A percentile compares a stretch with the other conserved stretches of the same genome.
Evolutionary conservation across 139 green algal species (phyloP).

Genomic region (Micractinium conductrix): DNA sequence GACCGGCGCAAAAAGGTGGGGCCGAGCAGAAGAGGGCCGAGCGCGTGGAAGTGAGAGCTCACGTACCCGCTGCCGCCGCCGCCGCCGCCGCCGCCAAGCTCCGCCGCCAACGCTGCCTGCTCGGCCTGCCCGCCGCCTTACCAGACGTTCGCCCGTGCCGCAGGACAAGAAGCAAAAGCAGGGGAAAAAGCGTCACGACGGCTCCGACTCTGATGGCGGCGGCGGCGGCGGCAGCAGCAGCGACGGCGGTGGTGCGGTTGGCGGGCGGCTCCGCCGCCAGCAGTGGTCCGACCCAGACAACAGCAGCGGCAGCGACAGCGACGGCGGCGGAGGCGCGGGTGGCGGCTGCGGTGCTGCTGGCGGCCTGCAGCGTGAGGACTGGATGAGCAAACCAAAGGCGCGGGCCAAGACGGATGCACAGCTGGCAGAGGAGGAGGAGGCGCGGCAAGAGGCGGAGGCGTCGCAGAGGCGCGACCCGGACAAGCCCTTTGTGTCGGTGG

Average conservation of each 20-base stretch:
- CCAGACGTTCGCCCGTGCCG: no score
- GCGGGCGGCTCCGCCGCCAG: background rate
- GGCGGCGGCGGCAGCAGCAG: conserved; percentile 18
- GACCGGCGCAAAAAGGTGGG: conserved; percentile 51
- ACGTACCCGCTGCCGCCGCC: background rate
- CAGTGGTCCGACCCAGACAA: conserved; percentile 7
- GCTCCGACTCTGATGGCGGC: conserved; percentile 8
- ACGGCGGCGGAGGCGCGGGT: background rate
- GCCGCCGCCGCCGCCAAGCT: background rate
- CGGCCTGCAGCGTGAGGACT: conserved; percentile 62
- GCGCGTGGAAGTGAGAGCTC: background rate
- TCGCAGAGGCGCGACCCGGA: conserved; percentile 18
- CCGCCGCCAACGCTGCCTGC: background rate
- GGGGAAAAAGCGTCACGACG: background rate
- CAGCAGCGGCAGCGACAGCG: conserved; percentile 15
- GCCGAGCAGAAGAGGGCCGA: background rate
- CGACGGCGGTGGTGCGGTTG: background rate
- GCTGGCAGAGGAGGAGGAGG: conserved; percentile 32
- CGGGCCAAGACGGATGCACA: conserved; percentile 30
- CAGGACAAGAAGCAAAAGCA: conserved; percentile 47
- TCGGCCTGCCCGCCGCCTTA: background rate
- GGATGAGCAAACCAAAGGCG: conserved; percentile 78
- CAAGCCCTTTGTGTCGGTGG: conserved; percentile 22
- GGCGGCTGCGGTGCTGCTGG: background rate
- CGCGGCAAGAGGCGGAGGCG: conserved; percentile 25